Evolutionary conservation across 169 alveolate species (phyloP), one percentile per base, ranked within the genome.

Genomic region (Eimeria sp.): DNA sequence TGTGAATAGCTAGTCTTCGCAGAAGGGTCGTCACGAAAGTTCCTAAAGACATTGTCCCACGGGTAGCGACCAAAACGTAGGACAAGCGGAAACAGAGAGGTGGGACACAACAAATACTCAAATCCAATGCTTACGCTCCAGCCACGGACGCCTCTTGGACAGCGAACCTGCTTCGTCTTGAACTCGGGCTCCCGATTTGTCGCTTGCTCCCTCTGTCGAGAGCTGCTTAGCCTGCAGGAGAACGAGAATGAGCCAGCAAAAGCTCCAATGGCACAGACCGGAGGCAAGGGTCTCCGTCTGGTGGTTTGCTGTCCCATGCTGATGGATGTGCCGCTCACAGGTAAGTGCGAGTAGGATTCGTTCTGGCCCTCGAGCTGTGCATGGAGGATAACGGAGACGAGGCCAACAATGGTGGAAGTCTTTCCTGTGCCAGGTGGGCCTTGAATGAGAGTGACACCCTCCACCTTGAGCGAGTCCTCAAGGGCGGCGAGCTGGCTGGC

Each of bases 401-500:
- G 92, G 30, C 97, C 98, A 16, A 96, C 73, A 40, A 97, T 97
- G 22, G 98, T 97, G 58, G 97, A 95, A 58, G 97, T 95, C 89
- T 97, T 97, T 5, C 98, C 98, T 10, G 98, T 97, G 40, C 98
- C 97, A 1, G 98, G 98, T 6, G 97, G 97, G 30, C 97, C 98
- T 86, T 97, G 98, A 25, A 97, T 95, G 34, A 96, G 97, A 11
- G 98, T 97, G 89, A 97, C 73, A 40, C 98, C 98, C 40, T 87
- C 92, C 30, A 90, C 54, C 94, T 96, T 97, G n/a, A 95, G 78
- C 54, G 96, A 95, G 27, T 65, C 97, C 80, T 92, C 72, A 18
- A 97, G 90, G 78, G 98, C 97, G 10, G 94, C 88, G 93, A 87
- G 83, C 95, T 97, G 98, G 65, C 96, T 92, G 27, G 82, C 95